These are phyloP conservation scores for Yamadazyma sp. DNA, from an alignment of 805 yeast species.

Conservation along the genomic window DNA sequence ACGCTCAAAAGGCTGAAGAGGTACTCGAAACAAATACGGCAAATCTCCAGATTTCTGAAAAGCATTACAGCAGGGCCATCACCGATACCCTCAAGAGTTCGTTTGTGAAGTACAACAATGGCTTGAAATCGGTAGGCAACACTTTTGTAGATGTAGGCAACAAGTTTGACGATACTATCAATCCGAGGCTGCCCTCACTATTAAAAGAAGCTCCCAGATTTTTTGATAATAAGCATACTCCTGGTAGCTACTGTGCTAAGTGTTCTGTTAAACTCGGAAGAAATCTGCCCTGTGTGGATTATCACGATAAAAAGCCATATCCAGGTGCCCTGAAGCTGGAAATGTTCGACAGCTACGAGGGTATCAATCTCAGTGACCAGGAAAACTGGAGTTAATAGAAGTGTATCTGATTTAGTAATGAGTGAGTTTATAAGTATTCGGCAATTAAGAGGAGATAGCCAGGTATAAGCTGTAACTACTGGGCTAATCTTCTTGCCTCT, in stretches of 20 bases:
- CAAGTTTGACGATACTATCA: conserved; percentile 9
- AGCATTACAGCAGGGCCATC: conserved; percentile 50
- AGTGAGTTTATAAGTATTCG: no score
- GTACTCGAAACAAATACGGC: conserved; percentile 51
- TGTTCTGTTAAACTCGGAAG: conserved; percentile 7
- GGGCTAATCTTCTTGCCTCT: no score
- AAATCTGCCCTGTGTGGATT: conserved; percentile 1
- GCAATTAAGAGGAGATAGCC: no score
- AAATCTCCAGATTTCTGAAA: conserved; percentile 52
- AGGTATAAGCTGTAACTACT: background rate
- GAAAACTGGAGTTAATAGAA: conserved; percentile 7
- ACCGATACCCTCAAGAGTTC: conserved; percentile 45
- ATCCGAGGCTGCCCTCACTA: background rate
- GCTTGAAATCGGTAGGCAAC: conserved; percentile 26
- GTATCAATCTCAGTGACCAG: conserved; percentile 1
- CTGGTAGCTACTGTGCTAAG: conserved; percentile 9
- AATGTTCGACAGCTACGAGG: background rate
- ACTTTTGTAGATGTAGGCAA: conserved; percentile 8
- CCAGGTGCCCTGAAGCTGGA: background rate
- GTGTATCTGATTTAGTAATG: background rate
- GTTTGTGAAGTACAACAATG: conserved; percentile 41
- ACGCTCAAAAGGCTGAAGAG: conserved; percentile 28
- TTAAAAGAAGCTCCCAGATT: background rate
- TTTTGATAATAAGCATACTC: background rate
- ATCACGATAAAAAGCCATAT: conserved; percentile 1